A percentile compares a stretch with the other conserved stretches of the same genome.
These are phyloP conservation scores for Quercus tomentella DNA, from an alignment of 331 rosid species.

Conservation along the genomic window DNA sequence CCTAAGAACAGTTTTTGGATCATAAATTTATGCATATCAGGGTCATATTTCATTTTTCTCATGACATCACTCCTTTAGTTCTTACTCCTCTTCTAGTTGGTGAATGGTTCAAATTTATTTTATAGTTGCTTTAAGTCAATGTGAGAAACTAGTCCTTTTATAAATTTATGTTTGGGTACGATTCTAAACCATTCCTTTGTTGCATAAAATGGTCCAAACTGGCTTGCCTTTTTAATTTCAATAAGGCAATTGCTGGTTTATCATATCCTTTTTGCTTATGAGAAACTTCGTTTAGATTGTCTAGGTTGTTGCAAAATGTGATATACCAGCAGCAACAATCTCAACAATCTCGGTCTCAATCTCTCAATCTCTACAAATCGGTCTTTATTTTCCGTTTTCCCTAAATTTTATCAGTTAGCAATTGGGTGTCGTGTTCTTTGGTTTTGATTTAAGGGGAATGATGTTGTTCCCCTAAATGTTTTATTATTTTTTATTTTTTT, in stretches of 20 bases:
- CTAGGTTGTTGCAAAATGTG: conserved; percentile 30
- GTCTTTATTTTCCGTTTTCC: too few relatives aligned
- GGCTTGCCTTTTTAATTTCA: neutral
- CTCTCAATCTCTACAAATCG: too few relatives aligned
- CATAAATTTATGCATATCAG: neutral
- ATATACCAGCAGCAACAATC: conserved; percentile 51
- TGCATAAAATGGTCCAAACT: neutral
- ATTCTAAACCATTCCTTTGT: neutral
- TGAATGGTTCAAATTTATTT: neutral
- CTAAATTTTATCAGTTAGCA: too few relatives aligned
- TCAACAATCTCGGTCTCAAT: conserved; percentile 27
- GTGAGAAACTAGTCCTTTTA: neutral
- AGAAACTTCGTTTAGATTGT: neutral
- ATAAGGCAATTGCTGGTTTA: neutral
- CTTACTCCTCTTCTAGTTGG: neutral
- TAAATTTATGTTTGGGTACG: neutral
- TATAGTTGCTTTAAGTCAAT: neutral
- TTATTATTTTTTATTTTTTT: too few relatives aligned
- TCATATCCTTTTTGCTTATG: neutral
- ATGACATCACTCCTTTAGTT: neutral
- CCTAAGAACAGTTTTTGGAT: neutral
- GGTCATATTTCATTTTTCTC: neutral
- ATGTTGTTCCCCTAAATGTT: too few relatives aligned
- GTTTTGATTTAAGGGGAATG: too few relatives aligned
- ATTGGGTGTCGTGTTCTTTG: too few relatives aligned